Percentiles rank a stretch among this genome's conserved stretches.
Conservation (phyloP, 2,329 filamentous ascomycete genomes). For the Fusarium hainanense region DNA sequence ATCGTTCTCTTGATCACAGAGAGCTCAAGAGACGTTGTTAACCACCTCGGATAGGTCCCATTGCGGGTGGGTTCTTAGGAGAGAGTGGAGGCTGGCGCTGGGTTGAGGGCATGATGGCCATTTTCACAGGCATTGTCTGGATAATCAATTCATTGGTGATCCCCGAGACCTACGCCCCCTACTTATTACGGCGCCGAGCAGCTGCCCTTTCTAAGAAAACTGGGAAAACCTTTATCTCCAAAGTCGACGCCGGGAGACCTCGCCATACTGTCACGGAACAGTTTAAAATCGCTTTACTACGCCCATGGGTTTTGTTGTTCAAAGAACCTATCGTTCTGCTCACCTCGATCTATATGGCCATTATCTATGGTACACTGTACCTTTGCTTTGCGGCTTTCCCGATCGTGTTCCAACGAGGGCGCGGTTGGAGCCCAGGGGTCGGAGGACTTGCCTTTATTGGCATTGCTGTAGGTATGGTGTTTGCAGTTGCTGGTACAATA, state of each 20-base stretch:
- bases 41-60: slow-evolving; percentile 58
- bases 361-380: slow-evolving; percentile 66
- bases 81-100: slow-evolving; percentile 71
- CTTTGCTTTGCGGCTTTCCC: slow-evolving; percentile 66
- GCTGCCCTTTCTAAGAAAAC: slow-evolving; percentile 61
- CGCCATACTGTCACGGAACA: slow-evolving; percentile 58
- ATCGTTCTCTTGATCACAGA: too few species aligned
- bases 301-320: slow-evolving; percentile 74
- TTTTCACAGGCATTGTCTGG: slow-evolving; percentile 70
- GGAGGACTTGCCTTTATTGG: slow-evolving; percentile 72
- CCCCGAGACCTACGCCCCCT: slow-evolving; percentile 71
- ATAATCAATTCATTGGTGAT: slow-evolving; percentile 61
- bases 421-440: slow-evolving; percentile 68
- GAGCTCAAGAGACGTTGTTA: background rate
- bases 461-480: slow-evolving; percentile 70
- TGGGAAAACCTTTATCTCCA: slow-evolving; percentile 66
- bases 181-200: slow-evolving; percentile 65
- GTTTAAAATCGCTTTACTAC: slow-evolving; percentile 66
- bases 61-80: slow-evolving; percentile 71
- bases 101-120: slow-evolving; percentile 71
- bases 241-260: slow-evolving; percentile 58
- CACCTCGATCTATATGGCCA: slow-evolving; percentile 72
- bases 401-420: slow-evolving; percentile 69
- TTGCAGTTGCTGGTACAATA: slow-evolving; percentile 64
- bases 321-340: slow-evolving; percentile 74